Conservation (phyloP, 345 rosid species). For the Corymbia maculata region DNA sequence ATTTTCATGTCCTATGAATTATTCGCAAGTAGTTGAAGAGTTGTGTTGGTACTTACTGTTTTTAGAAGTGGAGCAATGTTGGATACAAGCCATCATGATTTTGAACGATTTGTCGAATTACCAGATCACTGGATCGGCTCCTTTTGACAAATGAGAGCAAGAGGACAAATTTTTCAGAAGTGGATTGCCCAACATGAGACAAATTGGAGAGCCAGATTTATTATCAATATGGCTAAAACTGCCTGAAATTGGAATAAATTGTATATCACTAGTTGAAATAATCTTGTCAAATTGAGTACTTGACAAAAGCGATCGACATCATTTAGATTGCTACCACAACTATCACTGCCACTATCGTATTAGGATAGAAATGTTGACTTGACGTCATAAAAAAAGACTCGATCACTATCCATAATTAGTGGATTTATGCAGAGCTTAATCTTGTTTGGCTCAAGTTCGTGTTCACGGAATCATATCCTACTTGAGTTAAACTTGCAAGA, state of each 20-base stretch:
- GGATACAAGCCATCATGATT: background rate
- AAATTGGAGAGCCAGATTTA: background rate
- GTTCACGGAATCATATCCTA: background rate
- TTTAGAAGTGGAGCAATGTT: background rate
- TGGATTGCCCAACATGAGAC: background rate
- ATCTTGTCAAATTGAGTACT: too few species aligned
- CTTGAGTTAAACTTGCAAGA: background rate
- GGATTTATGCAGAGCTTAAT: background rate
- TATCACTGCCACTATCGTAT: fast-evolving
- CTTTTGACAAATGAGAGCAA: background rate
- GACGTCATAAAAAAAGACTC: background rate
- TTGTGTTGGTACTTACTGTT: background rate
- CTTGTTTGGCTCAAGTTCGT: background rate
- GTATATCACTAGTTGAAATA: background rate
- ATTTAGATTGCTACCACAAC: fast-evolving
- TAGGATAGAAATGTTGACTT: too few species aligned
- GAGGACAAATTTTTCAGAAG: background rate
- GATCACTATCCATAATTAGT: background rate
- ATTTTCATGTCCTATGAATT: background rate
- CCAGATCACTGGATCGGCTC: background rate
- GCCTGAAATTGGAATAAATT: background rate
- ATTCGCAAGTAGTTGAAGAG: background rate
- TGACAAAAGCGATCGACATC: background rate
- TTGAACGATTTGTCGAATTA: background rate
- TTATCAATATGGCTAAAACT: background rate